phyloP scores from a whole-genome alignment of 768 basidiomycete species.

The Sistotremastrum suecicum region DNA sequence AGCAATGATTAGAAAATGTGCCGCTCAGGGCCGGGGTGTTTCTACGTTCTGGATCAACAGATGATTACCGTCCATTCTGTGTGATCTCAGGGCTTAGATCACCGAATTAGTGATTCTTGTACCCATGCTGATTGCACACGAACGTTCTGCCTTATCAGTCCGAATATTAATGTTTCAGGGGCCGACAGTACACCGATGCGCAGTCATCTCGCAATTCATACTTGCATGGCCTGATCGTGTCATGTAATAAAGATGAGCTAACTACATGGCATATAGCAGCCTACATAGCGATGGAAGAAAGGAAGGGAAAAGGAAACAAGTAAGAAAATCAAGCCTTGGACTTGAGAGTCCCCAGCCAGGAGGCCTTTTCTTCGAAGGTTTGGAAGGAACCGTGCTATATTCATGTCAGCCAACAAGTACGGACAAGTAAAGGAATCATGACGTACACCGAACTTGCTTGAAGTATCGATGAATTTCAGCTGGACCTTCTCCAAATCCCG shows the following conservation, averaged over 20 bases:
- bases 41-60: too few species aligned
- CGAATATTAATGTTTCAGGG: too few species aligned
- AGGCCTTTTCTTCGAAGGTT: conserved; percentile 89
- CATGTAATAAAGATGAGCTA: not conserved
- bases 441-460: conserved; percentile 91
- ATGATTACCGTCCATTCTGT: too few species aligned
- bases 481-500: conserved; percentile 95
- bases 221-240: not conserved
- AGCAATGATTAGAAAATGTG: too few species aligned
- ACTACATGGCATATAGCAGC: conserved; percentile 17
- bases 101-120: too few species aligned
- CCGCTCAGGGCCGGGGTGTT: too few species aligned
- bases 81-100: too few species aligned
- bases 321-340: conserved; percentile 44
- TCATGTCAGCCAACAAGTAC: conserved; percentile 1
- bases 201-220: too few species aligned
- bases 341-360: conserved; percentile 90
- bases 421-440: not conserved
- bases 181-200: too few species aligned
- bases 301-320: conserved; percentile 22
- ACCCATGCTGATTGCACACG: too few species aligned
- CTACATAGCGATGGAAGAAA: conserved; percentile 20
- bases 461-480: conserved; percentile 98
- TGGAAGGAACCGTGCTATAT: conserved; percentile 89
- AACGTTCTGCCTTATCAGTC: too few species aligned